phyloP scores from a whole-genome alignment of 108 stramenopile species.

The Bacterosira constricta region DNA sequence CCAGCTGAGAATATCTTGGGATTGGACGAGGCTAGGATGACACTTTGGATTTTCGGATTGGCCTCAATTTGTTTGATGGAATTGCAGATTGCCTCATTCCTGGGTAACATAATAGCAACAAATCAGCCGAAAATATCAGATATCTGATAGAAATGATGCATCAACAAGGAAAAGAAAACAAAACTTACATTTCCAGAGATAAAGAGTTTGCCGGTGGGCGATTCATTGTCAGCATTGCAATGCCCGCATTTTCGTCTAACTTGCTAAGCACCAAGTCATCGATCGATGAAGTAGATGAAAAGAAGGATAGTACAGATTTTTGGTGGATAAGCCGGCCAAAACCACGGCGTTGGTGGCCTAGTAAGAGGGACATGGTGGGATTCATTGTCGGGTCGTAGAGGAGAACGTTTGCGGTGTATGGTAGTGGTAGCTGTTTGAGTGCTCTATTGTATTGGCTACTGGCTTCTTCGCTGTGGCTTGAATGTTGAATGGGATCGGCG shows the following conservation, averaged over 20 bases:
- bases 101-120: neutral
- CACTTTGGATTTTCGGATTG: slow-evolving; percentile 51
- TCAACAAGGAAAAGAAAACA: neutral
- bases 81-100: slow-evolving; percentile 62
- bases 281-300: neutral
- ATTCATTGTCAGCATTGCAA: slow-evolving; percentile 77
- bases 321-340: neutral
- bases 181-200: slow-evolving; percentile 76
- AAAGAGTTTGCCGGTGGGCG: slow-evolving; percentile 84
- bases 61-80: slow-evolving; percentile 65
- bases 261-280: slow-evolving; percentile 50
- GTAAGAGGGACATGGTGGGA: too few species aligned
- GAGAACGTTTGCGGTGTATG: too few species aligned
- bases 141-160: neutral
- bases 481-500: too few species aligned
- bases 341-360: too few species aligned
- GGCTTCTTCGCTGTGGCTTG: too few species aligned
- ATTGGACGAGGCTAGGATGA: slow-evolving; percentile 67
- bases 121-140: neutral
- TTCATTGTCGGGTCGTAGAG: too few species aligned
- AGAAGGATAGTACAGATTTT: neutral
- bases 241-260: slow-evolving; percentile 48
- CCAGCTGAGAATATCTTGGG: slow-evolving; percentile 85
- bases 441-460: too few species aligned
- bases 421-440: too few species aligned